phyloP scores from a whole-genome alignment of 1,284 basidiomycete species.

The Agroathelia rolfsii region DNA sequence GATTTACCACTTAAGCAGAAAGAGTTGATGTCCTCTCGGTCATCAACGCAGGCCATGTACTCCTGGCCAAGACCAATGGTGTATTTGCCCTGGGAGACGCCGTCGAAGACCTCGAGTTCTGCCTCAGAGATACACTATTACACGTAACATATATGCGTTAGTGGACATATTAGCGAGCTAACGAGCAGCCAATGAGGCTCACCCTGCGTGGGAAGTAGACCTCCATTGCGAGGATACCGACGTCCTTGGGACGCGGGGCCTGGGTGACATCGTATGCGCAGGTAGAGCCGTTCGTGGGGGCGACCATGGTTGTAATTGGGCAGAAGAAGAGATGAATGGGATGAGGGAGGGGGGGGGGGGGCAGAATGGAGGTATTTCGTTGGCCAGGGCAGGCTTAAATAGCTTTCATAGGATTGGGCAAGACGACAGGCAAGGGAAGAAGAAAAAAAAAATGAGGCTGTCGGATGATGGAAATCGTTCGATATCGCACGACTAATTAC shows the following conservation, averaged over 20 bases:
- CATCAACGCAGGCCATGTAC: conserved; percentile 96
- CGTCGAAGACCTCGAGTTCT: conserved; percentile 92
- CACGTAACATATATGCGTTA: conserved; percentile 10
- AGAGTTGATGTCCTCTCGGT: conserved; percentile 98
- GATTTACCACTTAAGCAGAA: conserved; percentile 85
- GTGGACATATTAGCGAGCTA: conserved; percentile 15
- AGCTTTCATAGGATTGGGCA: too few species aligned
- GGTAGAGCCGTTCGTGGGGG: conserved; percentile 1
- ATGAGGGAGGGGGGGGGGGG: too few species aligned
- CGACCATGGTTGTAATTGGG: neutral
- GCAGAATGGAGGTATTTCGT: too few species aligned
- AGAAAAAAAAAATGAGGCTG: too few species aligned
- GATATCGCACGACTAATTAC: too few species aligned
- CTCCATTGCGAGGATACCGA: conserved; percentile 87
- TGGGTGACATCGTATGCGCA: conserved; percentile 4
- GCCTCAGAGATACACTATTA: conserved; percentile 86
- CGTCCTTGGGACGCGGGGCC: conserved; percentile 70
- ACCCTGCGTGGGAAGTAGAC: conserved; percentile 91
- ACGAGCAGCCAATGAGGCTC: conserved; percentile 24
- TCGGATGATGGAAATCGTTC: too few species aligned
- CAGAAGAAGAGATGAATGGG: too few species aligned
- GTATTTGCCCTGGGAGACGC: conserved; percentile 95
- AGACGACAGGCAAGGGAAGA: too few species aligned
- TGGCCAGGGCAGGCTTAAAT: too few species aligned
- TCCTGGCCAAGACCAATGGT: conserved; percentile 98